phyloP scores from a whole-genome alignment of 352 stramenopile species.

The Thraustochytrium striatum region DNA sequence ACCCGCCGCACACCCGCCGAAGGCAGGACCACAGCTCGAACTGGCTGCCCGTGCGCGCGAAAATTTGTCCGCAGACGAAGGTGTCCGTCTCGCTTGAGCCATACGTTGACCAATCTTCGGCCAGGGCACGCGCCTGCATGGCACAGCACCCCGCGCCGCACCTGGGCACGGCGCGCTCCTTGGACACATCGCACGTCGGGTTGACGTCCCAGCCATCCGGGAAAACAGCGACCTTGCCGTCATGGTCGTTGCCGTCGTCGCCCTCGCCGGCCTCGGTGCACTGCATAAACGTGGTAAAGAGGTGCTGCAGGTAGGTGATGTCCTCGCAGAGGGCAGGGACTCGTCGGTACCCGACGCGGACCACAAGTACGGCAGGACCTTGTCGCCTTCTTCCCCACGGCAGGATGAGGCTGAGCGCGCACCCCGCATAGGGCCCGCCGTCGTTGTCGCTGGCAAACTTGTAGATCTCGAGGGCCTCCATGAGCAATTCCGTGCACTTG shows the following conservation, averaged over 20 bases:
- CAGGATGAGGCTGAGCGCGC: too few species aligned
- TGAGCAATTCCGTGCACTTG: too few species aligned
- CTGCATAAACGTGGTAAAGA: background rate
- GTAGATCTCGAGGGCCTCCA: too few species aligned
- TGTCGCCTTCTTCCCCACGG: too few species aligned
- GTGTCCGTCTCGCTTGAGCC: background rate
- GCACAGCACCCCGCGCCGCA: background rate
- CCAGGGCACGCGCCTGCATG: background rate
- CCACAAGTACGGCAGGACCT: background rate
- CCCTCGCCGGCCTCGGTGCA: background rate
- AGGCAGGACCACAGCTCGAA: background rate
- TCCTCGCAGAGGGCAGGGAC: too few species aligned
- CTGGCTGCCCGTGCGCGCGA: background rate
- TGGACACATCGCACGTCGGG: background rate
- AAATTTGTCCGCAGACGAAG: constrained; percentile 13
- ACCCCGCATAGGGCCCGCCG: too few species aligned
- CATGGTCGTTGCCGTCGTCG: background rate
- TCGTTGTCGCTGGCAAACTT: too few species aligned
- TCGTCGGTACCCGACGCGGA: background rate
- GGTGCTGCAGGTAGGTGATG: background rate
- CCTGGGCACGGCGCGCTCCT: background rate
- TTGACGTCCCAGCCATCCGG: background rate
- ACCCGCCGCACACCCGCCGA: background rate
- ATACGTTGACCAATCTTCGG: background rate
- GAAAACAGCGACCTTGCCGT: too few species aligned